Evolutionary conservation across 371 early-diverging fungal genomes (phyloP).

Genomic region (Apophysomyces trapeziformis): DNA sequence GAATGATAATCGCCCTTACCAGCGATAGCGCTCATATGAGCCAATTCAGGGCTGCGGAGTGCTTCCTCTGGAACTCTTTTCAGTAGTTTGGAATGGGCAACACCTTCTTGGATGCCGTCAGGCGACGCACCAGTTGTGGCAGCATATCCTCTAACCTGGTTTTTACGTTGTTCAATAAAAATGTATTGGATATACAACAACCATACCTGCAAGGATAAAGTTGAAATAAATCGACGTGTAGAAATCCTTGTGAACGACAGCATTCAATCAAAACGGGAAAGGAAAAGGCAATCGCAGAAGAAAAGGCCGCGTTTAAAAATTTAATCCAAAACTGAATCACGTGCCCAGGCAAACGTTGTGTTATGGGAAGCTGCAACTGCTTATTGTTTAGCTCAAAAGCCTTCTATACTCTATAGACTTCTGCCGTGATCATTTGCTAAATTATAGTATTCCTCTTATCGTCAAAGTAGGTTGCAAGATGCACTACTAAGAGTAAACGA

Average conservation of each 20-base stretch:
- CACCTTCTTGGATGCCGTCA: conserved; percentile 83
- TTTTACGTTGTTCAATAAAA: not conserved
- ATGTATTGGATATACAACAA: not conserved
- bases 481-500: too few species aligned
- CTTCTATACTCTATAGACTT: too few species aligned
- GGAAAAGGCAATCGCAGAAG: not conserved
- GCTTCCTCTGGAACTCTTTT: conserved; percentile 73
- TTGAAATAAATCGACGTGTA: not conserved
- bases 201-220: not conserved
- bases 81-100: conserved; percentile 75
- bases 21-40: conserved; percentile 58
- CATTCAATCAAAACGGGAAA: not conserved
- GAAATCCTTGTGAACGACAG: not conserved
- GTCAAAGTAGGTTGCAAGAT: too few species aligned
- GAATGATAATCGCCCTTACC: conserved; percentile 37
- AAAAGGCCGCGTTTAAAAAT: too few species aligned
- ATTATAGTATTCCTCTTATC: too few species aligned
- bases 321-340: too few species aligned
- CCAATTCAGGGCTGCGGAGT: conserved; percentile 78
- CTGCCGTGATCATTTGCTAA: too few species aligned
- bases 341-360: too few species aligned
- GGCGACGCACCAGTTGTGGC: conserved; percentile 59
- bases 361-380: too few species aligned
- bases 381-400: too few species aligned
- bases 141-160: conserved; percentile 33